phyloP scores from a whole-genome alignment of 768 basidiomycete genomes.

The Suillus occidentalis region DNA sequence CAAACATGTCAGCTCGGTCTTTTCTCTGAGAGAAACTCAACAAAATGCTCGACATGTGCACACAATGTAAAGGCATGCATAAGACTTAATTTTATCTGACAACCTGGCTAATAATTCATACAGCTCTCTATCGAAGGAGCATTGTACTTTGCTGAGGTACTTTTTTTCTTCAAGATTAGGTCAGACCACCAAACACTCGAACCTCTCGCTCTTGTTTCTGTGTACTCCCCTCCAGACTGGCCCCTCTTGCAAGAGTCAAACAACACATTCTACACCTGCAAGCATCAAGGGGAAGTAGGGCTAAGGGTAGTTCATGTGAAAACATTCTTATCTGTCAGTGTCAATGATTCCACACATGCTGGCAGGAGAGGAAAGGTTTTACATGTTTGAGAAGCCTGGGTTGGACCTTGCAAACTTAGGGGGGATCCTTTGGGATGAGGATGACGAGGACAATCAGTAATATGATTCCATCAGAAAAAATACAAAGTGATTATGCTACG shows the following conservation, averaged over 20 bases:
- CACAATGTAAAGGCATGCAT: constrained; percentile 18
- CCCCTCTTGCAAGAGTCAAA: constrained; percentile 5
- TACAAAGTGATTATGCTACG: neutral
- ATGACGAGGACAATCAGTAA: neutral
- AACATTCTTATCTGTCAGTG: no score
- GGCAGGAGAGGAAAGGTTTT: neutral
- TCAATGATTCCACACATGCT: constrained; percentile 12
- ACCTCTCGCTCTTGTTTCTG: constrained; percentile 23
- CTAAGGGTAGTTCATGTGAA: constrained; percentile 4
- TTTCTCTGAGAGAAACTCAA: constrained; percentile 12
- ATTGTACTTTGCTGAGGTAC: neutral
- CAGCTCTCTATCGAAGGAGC: neutral
- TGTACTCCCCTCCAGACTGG: constrained; percentile 22
- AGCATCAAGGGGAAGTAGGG: neutral
- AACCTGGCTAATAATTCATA: no score
- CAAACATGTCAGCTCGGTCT: constrained; percentile 18
- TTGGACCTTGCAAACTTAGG: constrained; percentile 6
- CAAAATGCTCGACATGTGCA: constrained; percentile 5
- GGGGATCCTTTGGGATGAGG: neutral
- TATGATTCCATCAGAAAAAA: neutral
- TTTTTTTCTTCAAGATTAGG: neutral
- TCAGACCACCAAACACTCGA: no score
- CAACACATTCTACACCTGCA: constrained; percentile 6
- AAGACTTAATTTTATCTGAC: no score
- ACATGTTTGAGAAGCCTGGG: constrained; percentile 10